Conservation (phyloP, 2,329 filamentous ascomycete species). For the Beauveria scarabaeidicola region DNA sequence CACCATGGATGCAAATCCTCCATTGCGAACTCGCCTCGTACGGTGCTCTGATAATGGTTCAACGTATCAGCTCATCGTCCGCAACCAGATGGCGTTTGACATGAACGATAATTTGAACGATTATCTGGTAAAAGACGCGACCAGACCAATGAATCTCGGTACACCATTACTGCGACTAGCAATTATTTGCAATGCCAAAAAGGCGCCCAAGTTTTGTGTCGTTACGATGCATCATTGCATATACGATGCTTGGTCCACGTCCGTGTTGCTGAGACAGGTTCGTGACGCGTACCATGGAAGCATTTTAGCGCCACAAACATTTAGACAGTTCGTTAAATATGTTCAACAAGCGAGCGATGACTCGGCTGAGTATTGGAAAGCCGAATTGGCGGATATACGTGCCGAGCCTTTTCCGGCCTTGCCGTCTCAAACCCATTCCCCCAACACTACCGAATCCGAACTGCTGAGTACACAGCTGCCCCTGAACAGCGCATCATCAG, state of each 20-base stretch:
- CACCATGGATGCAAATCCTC: background rate
- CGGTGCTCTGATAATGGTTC: background rate
- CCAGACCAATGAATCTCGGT: background rate
- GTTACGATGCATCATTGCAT: constrained; percentile 1
- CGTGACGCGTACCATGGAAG: background rate
- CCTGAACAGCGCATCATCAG: background rate
- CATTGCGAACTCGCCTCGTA: background rate
- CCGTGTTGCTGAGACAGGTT: background rate
- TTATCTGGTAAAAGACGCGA: background rate
- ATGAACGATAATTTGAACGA: background rate
- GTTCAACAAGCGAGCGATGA: background rate
- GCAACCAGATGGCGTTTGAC: background rate
- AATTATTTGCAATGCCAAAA: background rate
- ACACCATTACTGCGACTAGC: background rate
- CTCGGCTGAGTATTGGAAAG: background rate
- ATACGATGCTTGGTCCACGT: background rate
- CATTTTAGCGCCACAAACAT: background rate
- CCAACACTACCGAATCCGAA: constrained; percentile 3
- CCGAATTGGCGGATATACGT: constrained; percentile 18
- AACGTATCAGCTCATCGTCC: background rate
- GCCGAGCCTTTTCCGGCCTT: constrained; percentile 29
- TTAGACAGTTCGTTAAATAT: background rate
- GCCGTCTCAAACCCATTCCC: constrained; percentile 21
- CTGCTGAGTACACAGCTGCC: background rate
- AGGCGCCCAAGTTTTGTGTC: background rate